Conservation (phyloP, 495 filamentous ascomycete species). For the Penicillium ochrochloron region DNA sequence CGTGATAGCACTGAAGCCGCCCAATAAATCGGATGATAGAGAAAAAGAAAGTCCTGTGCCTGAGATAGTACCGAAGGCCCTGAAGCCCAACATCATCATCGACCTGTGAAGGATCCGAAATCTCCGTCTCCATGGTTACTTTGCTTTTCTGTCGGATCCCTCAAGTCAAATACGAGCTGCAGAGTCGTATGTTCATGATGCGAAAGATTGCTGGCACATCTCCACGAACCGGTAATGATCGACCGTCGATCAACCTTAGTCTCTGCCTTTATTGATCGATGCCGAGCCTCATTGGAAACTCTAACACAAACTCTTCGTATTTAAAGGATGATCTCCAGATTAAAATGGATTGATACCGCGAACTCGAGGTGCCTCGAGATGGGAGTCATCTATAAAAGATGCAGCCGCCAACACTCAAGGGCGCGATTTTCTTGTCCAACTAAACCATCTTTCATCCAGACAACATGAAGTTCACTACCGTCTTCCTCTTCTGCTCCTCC, state of each 20-base stretch:
- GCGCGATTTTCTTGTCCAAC: neutral
- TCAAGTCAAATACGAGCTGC: neutral
- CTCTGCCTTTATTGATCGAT: neutral
- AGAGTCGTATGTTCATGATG: neutral
- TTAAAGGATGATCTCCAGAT: neutral
- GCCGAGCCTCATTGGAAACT: slow-evolving; percentile 1
- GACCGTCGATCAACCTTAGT: neutral
- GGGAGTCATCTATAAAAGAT: neutral
- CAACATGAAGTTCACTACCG: neutral
- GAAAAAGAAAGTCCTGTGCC: neutral
- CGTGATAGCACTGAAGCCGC: neutral
- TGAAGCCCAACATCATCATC: neutral
- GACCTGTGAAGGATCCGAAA: too few relatives aligned
- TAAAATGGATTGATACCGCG: neutral
- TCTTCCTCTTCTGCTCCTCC: slow-evolving; percentile 1
- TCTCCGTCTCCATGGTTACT: too few relatives aligned
- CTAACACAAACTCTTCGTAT: neutral
- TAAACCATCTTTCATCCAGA: neutral
- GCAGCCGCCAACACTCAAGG: neutral
- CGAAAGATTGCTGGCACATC: neutral
- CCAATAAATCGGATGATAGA: neutral
- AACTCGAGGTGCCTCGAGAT: neutral
- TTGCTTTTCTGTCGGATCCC: neutral
- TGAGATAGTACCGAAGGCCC: neutral
- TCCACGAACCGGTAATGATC: neutral